Evolutionary conservation across 257 asterid species (phyloP), one percentile per base, ranked within the genome.

Genomic region (Gentiana macrophylla): DNA sequence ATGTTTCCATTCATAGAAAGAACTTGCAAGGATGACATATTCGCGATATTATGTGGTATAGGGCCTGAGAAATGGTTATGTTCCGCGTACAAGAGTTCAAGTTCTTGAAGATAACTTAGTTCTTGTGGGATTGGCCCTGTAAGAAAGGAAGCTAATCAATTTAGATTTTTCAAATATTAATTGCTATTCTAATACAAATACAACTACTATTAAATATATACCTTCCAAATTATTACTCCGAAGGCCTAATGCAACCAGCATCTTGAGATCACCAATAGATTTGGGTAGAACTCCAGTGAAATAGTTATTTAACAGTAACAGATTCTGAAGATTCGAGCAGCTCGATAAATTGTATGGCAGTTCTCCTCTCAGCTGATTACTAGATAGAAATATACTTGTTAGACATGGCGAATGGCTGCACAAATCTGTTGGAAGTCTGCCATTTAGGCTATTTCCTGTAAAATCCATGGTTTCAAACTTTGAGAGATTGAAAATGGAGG

Each of bases 311-410:
- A 5, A n/a, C 0, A 55, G 59, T 1, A 11, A 8, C 6, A 55
- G 49, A 3, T 6, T 12, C 59, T 55, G 48, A 6, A 37, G 75
- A 12, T 55, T 47, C 32, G 59, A 61, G n/a, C 79, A 73, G 24
- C 57, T 37, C 7, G 51, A 68, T 49, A 68, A 35, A 59, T 56
- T 66, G 11, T 66, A 53, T 48, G 75, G 75, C 55, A 69, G 48
- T 15, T 35, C 36, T 5, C 79, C 79, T 8, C 24, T 13, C 3
- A 73, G 49, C 50, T 12, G 50, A 50, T 69, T 74, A 0, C 2
- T 0, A 35, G 61, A 49, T 12, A 69, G 37, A 49, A n/a, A 49
- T 5, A 69, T 52, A 34, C 1, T 8, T 4, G 53, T 34, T 15
- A 70, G 54, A 3, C 52, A 56, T 3, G 67, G 51, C 3, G 44